Conservation (phyloP, 2,329 filamentous ascomycete genomes). For the Epichloe hybrida region DNA sequence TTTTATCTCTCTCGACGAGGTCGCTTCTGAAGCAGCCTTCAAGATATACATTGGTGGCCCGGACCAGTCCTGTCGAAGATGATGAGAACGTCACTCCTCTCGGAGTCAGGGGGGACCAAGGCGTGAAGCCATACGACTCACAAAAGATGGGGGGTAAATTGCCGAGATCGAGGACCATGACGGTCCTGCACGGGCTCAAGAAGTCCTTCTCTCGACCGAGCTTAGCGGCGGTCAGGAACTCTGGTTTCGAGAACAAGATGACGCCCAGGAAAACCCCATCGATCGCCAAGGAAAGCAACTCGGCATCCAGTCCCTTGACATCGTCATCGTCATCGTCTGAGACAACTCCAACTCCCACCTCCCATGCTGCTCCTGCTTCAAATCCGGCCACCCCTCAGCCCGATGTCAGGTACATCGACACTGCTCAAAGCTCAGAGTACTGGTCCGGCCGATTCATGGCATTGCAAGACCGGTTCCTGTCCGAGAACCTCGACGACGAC, state of each 20-base stretch:
- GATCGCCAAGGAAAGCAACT: neutral
- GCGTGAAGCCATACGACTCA: neutral
- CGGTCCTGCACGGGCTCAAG: conserved; percentile 30
- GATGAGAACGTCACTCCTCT: conserved; percentile 17
- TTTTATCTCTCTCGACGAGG: conserved; percentile 7
- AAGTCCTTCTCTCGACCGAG: conserved; percentile 28
- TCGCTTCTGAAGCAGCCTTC: conserved; percentile 8
- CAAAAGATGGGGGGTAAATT: conserved; percentile 14
- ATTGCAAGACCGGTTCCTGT: conserved; percentile 34
- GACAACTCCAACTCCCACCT: neutral
- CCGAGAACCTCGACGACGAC: conserved; percentile 14
- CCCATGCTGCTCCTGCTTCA: neutral
- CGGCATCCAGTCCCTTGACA: neutral
- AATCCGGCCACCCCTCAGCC: conserved; percentile 6
- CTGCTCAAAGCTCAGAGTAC: conserved; percentile 35
- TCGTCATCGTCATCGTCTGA: neutral
- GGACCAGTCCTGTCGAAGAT: neutral
- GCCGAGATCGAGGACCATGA: conserved; percentile 32
- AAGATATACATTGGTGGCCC: conserved; percentile 6
- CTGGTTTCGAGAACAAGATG: conserved; percentile 9
- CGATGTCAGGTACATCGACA: conserved; percentile 21
- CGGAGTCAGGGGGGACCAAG: neutral
- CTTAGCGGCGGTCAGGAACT: conserved; percentile 10
- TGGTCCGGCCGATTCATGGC: conserved; percentile 50
- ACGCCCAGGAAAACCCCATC: neutral